A percentile compares a stretch with the other conserved stretches of the same genome.
These are phyloP conservation scores for Ramaria sp. DNA, from an alignment of 768 basidiomycete genomes.

Conservation along the genomic window DNA sequence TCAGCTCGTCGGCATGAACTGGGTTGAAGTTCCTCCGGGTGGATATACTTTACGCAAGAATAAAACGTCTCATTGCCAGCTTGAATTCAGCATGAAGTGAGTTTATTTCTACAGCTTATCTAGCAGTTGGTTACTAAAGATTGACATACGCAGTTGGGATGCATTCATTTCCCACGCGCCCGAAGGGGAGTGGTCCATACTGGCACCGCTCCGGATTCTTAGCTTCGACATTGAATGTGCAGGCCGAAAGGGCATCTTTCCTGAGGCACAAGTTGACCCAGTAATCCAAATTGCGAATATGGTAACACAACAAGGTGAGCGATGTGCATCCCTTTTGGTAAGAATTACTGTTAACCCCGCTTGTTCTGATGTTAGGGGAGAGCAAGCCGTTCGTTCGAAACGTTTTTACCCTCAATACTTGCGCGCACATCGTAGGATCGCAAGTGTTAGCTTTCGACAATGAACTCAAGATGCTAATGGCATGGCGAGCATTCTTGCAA, in stretches of 20 bases:
- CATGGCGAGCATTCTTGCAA: slow-evolving; percentile 87
- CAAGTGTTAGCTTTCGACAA: slow-evolving; percentile 80
- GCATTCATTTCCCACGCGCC: slow-evolving; percentile 83
- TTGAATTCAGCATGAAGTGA: slow-evolving; percentile 74
- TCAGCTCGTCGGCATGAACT: slow-evolving; percentile 97
- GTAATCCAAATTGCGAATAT: slow-evolving; percentile 99
- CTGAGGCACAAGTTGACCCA: slow-evolving; percentile 81
- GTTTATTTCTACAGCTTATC: slow-evolving; percentile 13
- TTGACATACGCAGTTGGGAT: slow-evolving; percentile 46
- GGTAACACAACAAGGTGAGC: slow-evolving; percentile 93
- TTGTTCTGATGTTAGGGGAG: slow-evolving; percentile 52
- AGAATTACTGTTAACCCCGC: not conserved
- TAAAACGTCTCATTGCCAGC: slow-evolving; percentile 76
- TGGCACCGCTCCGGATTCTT: slow-evolving; percentile 87
- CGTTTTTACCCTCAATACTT: slow-evolving; percentile 90
- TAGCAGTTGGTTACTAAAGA: slow-evolving; percentile 4
- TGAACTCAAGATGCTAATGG: slow-evolving; percentile 61
- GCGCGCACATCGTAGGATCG: slow-evolving; percentile 94
- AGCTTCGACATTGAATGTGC: slow-evolving; percentile 99
- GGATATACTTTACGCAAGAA: slow-evolving; percentile 58
- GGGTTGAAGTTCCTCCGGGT: slow-evolving; percentile 87
- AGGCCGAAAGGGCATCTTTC: slow-evolving; percentile 94
- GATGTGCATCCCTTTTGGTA: not conserved
- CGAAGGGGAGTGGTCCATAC: slow-evolving; percentile 84
- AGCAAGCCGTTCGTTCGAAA: slow-evolving; percentile 91